Base-by-base conservation (phyloP, 228 moss, liverwort and hornwort species). In the Sphagnum fallax region DNA sequence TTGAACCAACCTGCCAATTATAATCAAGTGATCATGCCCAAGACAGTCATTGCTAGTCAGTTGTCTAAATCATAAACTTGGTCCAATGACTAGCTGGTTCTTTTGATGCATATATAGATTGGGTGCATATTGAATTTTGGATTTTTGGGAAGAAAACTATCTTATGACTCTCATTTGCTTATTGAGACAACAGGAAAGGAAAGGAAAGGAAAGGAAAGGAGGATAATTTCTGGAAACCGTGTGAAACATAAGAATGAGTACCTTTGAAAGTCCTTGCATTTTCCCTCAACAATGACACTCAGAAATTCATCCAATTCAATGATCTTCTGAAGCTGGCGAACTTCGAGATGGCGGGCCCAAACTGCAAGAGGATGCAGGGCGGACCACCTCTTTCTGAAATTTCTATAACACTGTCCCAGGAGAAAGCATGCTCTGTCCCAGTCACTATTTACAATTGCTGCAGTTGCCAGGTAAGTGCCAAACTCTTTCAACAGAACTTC, bases 251-350 rank as follows among this genome's bases (percentile, higher is more conserved):
- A 55, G 10, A 48, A 6, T n/a, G 67, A 52, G 16, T 63, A 95
- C 95, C 92, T 92, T 63, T 87, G 84, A 49, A 92, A 52, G 66
- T 84, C 81, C 16, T 74, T 70, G 51, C 72, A 60, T 5, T 78
- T 75, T 64, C 55, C 76, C 55, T 65, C 81, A 4, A 82, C 80
- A 67, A 91, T 71, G 71, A 87, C 71, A 70, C 70, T 77, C 67
- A 91, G 60, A 72, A 84, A 90, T 70, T 95, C 95, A 63, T 95
- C 95, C 78, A 92, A 69, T 67, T 95, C 95, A 18, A 84, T 79
- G 32, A 71, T 80, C 74, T 92, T 92, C 71, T 95, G 95, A 63
- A 95, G 82, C 61, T 80, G 87, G 60, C 84, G 81, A 52, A 95
- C 75, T 82, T 82, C 85, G 10, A 67, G 76, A 75, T 89, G 92